Base-by-base conservation (phyloP, 768 basidiomycete species). In the Sporobolomyces phaffii region DNA sequence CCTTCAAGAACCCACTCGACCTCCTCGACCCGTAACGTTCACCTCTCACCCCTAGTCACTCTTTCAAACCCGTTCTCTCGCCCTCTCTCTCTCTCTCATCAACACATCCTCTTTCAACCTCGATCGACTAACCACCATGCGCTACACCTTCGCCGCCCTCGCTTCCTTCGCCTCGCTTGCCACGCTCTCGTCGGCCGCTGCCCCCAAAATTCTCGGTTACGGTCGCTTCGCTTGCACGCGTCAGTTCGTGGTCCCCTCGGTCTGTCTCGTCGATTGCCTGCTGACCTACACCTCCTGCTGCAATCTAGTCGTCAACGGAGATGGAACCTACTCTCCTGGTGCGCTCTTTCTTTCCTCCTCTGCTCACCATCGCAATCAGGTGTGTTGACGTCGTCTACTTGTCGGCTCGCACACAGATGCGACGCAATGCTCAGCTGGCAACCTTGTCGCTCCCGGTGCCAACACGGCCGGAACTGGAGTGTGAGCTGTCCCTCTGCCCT, bases 301-400 rank as follows among this genome's bases (percentile, higher is more conserved):
- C n/a, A n/a, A n/a, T 22, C 8, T 24, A 54, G 53, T 57, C 40
- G 41, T 57, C 41, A 57, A 57, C 28, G 54, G 54, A 10, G 54
- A 57, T 31, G 54, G 54, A 3, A 57, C 54, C 11, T 57, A 29
- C 54, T 57, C 54, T 26, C 54, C 54, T 18, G 54, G 54, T 57
- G 20, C 40, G 18, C 3, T 28, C 28, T 28, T 18, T 8, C 29
- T 14, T 38, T 41, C 17, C 8, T 9, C 34, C 38, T 26, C 10
- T 29, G 20, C 11, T 15, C 26, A 1, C 48, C 36, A 14, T 36
- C 29, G 20, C 24, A 17, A 3, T 28, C 29, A 15, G 29, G 11
- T 49, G 24, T 15, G 11, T 20, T 49, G 48, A 49, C 20, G 5
- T 51, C 2, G n/a, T 38, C 6, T 33, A 1, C n/a, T 14, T 15